phyloP scores from a whole-genome alignment of 2,329 filamentous ascomycete species.

The Trichoderma atrobrunneum region DNA sequence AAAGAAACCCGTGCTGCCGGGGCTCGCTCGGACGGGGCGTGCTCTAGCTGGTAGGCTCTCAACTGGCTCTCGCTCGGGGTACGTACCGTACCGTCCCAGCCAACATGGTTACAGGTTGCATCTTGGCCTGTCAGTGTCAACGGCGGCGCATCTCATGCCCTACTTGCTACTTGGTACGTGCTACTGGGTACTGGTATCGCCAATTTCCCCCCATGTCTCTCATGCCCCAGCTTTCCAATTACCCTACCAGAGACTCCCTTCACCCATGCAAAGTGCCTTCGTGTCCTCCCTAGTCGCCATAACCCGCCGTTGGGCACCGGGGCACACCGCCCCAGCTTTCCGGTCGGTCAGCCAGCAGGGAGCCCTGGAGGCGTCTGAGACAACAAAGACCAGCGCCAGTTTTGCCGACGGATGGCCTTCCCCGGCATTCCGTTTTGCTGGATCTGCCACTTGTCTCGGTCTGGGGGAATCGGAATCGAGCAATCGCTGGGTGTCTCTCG shows the following conservation, averaged over 20 bases:
- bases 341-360: constrained; percentile 12
- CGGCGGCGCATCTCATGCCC: neutral
- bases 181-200: neutral
- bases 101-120: neutral
- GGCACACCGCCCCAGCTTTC: constrained; percentile 20
- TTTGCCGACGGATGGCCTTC: constrained; percentile 17
- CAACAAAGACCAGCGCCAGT: neutral
- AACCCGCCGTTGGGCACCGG: constrained; percentile 15
- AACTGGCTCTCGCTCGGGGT: neutral
- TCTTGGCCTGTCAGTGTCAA: neutral
- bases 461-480: constrained; percentile 14
- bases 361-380: neutral
- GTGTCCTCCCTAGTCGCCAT: neutral
- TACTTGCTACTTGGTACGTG: neutral
- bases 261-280: neutral
- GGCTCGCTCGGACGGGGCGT: neutral
- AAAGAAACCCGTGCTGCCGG: neutral
- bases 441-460: constrained; percentile 11
- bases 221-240: neutral
- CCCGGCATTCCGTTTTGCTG: constrained; percentile 19
- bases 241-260: neutral
- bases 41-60: neutral
- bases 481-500: neutral
- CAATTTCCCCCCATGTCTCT: neutral
- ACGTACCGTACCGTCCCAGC: neutral